These are phyloP conservation scores for Ophiosphaerella narmari DNA, from an alignment of 2,329 filamentous ascomycete species.

Conservation along the genomic window DNA sequence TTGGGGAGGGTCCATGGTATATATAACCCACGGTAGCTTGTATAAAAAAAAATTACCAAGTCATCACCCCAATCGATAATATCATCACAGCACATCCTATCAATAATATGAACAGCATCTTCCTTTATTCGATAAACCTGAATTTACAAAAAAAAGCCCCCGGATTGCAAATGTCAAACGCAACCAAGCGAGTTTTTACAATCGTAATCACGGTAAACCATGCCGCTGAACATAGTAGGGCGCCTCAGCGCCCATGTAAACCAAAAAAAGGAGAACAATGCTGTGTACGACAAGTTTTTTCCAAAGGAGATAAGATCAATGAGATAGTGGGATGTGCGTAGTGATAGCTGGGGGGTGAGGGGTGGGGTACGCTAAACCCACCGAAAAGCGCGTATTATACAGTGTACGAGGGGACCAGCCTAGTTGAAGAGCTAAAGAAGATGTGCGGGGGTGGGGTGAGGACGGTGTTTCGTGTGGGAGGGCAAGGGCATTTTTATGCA, in stretches of 20 bases:
- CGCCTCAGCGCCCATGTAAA: slow-evolving; percentile 4
- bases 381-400: slow-evolving; percentile 21
- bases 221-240: slow-evolving; percentile 3
- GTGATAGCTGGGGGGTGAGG: background rate
- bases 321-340: background rate
- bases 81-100: background rate
- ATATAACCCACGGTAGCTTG: no score
- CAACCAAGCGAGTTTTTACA: background rate
- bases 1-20: no score
- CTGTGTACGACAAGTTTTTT: background rate
- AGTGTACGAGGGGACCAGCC: slow-evolving; percentile 19
- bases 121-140: background rate
- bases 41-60: no score
- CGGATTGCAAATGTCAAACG: background rate
- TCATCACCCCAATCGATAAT: no score
- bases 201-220: background rate
- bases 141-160: background rate
- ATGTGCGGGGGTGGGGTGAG: background rate
- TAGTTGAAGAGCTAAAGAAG: slow-evolving; percentile 12
- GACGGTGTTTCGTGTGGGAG: background rate
- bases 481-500: slow-evolving; percentile 13
- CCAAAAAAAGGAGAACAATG: slow-evolving; percentile 1
- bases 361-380: slow-evolving; percentile 13
- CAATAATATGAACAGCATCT: no score
- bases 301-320: background rate